These are phyloP conservation scores for Gracilaria gracilis DNA, from an alignment of 23 red algal genomes.

Conservation along the genomic window DNA sequence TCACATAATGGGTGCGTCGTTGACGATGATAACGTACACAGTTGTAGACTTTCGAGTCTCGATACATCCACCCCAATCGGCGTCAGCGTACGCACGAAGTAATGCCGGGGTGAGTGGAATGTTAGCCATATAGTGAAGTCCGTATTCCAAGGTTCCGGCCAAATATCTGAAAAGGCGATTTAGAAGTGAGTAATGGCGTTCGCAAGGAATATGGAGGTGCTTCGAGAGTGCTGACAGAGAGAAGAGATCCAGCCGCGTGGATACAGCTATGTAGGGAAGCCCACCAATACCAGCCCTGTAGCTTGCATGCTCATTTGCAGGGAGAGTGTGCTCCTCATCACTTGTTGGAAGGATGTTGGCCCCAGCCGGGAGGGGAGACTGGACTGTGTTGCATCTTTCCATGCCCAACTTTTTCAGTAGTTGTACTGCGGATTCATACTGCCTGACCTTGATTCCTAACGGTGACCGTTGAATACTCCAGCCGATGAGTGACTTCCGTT, in stretches of 20 bases:
- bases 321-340: no score
- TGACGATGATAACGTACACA: neutral
- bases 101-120: neutral
- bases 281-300: neutral
- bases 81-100: neutral
- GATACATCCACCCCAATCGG: neutral
- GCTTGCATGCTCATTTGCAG: neutral
- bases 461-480: no score
- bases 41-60: neutral
- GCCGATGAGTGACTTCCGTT: no score
- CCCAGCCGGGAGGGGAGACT: no score
- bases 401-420: no score
- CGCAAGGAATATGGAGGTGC: neutral
- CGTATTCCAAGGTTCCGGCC: neutral
- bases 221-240: neutral
- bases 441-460: no score
- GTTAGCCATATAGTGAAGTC: neutral
- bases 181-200: neutral
- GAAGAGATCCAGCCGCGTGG: neutral
- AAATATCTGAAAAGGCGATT: neutral
- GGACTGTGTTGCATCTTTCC: no score
- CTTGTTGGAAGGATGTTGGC: no score
- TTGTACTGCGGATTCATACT: no score
- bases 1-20: conserved; percentile 30
- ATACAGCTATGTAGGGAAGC: neutral